These are phyloP conservation scores for Clonostachys rhizophaga DNA, from an alignment of 2,329 filamentous ascomycete genomes.

Conservation along the genomic window DNA sequence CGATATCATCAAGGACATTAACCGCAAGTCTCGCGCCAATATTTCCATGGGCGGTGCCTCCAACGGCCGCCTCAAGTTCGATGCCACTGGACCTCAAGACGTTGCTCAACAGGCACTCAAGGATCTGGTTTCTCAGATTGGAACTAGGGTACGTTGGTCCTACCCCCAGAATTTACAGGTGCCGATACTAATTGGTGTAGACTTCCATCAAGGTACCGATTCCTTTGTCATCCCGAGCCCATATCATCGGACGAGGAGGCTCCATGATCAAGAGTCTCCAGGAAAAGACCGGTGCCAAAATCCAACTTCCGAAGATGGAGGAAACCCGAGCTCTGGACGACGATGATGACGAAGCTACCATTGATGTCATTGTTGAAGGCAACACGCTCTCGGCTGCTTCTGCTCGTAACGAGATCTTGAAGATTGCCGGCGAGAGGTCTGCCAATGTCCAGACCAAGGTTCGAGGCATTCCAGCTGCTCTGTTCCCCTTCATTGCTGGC, in stretches of 20 bases:
- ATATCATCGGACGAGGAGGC: constrained; percentile 91
- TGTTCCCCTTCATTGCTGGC: constrained; percentile 92
- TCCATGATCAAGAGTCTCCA: constrained; percentile 86
- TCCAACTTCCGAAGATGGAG: constrained; percentile 82
- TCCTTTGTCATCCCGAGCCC: constrained; percentile 75
- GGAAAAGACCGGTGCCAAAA: constrained; percentile 82
- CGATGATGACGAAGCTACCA: constrained; percentile 75
- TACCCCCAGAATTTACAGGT: not conserved
- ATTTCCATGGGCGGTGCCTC: constrained; percentile 73
- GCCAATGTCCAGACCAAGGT: constrained; percentile 78
- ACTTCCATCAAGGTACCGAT: constrained; percentile 69
- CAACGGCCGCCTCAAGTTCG: constrained; percentile 72
- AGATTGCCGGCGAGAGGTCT: constrained; percentile 82
- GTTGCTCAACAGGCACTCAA: constrained; percentile 83
- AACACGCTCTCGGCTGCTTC: constrained; percentile 83
- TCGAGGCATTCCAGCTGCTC: constrained; percentile 81
- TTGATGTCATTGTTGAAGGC: constrained; percentile 86
- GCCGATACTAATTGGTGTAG: constrained; percentile 14
- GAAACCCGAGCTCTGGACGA: constrained; percentile 48
- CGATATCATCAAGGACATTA: constrained; percentile 87
- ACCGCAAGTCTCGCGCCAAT: constrained; percentile 83
- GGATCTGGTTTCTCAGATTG: constrained; percentile 84
- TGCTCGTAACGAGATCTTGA: constrained; percentile 77
- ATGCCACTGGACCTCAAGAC: constrained; percentile 78
- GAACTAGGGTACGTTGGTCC: constrained; percentile 62